phyloP scores from a whole-genome alignment of 768 basidiomycete species.

The Mycena maculata region DNA sequence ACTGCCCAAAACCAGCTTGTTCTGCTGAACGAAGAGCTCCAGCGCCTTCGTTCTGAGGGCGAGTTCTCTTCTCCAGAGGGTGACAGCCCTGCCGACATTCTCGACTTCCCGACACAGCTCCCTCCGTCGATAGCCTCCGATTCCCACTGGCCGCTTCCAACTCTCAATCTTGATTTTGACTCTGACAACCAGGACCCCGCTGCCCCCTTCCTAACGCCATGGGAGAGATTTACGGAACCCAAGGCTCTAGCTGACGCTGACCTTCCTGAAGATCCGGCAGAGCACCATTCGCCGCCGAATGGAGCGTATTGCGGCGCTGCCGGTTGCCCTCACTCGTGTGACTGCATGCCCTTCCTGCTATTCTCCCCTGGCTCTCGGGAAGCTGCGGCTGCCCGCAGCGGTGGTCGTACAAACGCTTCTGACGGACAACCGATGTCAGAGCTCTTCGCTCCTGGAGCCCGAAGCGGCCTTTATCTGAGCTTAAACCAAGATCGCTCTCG shows the following conservation, averaged over 20 bases:
- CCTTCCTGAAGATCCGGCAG: constrained; percentile 19
- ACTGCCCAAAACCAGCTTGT: constrained; percentile 34
- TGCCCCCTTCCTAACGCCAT: constrained; percentile 31
- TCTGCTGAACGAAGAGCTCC: constrained; percentile 31
- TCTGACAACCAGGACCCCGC: not conserved
- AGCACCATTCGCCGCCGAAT: not conserved
- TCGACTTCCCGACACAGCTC: constrained; percentile 14
- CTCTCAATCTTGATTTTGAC: not conserved
- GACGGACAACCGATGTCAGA: constrained; percentile 1
- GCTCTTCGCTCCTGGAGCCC: constrained; percentile 13
- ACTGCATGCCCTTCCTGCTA: constrained; percentile 29
- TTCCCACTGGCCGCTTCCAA: not conserved
- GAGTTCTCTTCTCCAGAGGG: constrained; percentile 34
- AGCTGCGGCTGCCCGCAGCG: constrained; percentile 26
- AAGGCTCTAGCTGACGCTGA: constrained; percentile 22
- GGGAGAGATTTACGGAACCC: constrained; percentile 10
- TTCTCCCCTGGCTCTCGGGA: constrained; percentile 30
- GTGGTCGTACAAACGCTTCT: not conserved
- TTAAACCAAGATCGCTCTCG: constrained; percentile 27
- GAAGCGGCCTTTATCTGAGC: constrained; percentile 34
- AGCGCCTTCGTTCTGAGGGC: constrained; percentile 21
- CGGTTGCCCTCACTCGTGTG: constrained; percentile 37
- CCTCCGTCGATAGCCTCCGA: constrained; percentile 14
- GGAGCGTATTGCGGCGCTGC: constrained; percentile 34
- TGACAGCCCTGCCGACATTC: constrained; percentile 29